Conservation (phyloP, 768 basidiomycete genomes). For the Tricholoma saponaceum region DNA sequence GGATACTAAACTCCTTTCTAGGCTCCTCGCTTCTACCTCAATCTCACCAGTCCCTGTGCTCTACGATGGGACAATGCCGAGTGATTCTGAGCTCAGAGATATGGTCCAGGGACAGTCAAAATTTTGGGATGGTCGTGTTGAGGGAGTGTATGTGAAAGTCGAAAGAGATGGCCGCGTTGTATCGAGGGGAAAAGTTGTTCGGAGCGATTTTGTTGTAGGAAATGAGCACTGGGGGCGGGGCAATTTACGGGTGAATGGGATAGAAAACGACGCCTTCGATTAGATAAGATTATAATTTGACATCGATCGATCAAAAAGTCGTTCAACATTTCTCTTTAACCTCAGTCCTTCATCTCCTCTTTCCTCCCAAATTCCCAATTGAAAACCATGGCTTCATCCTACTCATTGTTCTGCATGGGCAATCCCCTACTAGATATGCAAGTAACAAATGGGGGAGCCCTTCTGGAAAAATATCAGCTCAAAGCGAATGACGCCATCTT, state of each 20-base stretch:
- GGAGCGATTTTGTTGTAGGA: constrained; percentile 58
- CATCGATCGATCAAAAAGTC: constrained; percentile 10
- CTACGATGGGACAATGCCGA: constrained; percentile 37
- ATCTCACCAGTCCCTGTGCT: constrained; percentile 43
- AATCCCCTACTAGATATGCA: constrained; percentile 98
- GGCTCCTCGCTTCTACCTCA: constrained; percentile 31
- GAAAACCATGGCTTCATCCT: constrained; percentile 40
- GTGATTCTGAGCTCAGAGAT: constrained; percentile 31
- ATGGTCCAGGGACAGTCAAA: constrained; percentile 44
- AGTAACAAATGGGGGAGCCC: constrained; percentile 77
- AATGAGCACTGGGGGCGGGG: constrained; percentile 59
- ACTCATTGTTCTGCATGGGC: constrained; percentile 83
- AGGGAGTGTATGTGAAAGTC: constrained; percentile 57
- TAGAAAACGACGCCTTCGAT: constrained; percentile 17
- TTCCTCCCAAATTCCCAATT: constrained; percentile 3
- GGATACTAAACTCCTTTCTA: constrained; percentile 30
- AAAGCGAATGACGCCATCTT: constrained; percentile 96
- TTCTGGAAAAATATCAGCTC: constrained; percentile 86
- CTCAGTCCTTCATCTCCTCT: background rate
- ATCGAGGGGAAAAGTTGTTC: constrained; percentile 50
- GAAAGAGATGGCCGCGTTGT: constrained; percentile 38
- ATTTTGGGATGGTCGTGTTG: constrained; percentile 46
- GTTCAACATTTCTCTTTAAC: background rate
- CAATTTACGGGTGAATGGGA: constrained; percentile 31
- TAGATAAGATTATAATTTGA: constrained; percentile 20